Evolutionary conservation across 148 eudicot species (phyloP).

Genomic region (Heliosperma pusillum): DNA sequence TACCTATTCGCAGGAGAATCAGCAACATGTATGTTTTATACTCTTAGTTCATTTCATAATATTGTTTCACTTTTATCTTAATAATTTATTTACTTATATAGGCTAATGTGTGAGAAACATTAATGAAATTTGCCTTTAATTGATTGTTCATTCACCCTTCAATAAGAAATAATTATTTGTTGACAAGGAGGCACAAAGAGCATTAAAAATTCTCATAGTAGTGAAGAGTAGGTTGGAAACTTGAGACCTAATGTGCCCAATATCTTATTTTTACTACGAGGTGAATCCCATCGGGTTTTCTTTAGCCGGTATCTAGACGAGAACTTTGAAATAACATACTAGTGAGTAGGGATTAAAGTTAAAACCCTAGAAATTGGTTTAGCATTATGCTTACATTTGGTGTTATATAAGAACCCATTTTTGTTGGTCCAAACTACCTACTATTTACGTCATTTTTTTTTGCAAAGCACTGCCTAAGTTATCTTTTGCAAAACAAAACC

Average conservation of each 20-base stretch:
- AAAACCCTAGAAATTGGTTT: background rate
- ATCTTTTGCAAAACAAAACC: too few species aligned
- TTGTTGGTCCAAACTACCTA: too few species aligned
- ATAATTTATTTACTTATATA: background rate
- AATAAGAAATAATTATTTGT: background rate
- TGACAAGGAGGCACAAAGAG: background rate
- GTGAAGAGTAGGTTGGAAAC: background rate
- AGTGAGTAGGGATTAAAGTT: background rate
- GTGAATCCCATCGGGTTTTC: background rate
- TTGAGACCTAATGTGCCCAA: background rate
- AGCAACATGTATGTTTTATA: slow-evolving; percentile 47
- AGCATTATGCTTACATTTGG: background rate
- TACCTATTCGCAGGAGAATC: slow-evolving; percentile 58
- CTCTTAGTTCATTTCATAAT: background rate
- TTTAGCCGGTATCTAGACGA: background rate
- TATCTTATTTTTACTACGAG: background rate
- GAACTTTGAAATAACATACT: background rate
- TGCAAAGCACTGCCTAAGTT: too few species aligned
- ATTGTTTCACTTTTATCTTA: background rate
- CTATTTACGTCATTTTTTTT: too few species aligned
- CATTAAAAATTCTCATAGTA: background rate
- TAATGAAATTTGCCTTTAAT: too few species aligned
- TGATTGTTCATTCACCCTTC: background rate
- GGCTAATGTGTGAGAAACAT: background rate
- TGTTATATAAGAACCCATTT: too few species aligned